These are phyloP conservation scores for Aleurites moluccanus DNA, from an alignment of 441 rosid genomes.

Conservation along the genomic window DNA sequence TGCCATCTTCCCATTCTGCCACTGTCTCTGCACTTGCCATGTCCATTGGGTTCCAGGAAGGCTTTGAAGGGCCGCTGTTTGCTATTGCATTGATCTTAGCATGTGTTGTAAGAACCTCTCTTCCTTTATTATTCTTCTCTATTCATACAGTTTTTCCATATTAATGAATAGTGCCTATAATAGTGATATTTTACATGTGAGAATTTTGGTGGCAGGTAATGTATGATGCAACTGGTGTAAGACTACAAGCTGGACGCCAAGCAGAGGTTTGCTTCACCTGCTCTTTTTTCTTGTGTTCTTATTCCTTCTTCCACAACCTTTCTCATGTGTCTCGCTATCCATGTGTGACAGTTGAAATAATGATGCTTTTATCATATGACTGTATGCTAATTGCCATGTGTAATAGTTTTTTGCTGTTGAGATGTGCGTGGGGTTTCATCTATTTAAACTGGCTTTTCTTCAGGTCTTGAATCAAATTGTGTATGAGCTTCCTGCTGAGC, in stretches of 20 bases:
- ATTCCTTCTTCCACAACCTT: conserved; percentile 2
- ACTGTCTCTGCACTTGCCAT: conserved; percentile 87
- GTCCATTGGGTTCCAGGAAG: conserved; percentile 81
- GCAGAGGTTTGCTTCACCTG: conserved; percentile 67
- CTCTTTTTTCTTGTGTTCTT: conserved; percentile 16
- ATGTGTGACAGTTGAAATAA: no score
- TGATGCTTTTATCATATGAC: conserved; percentile 8
- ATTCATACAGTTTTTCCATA: neutral
- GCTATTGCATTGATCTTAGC: conserved; percentile 87
- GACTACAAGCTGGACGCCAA: conserved; percentile 98
- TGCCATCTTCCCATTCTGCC: conserved; percentile 98
- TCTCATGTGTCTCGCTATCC: neutral
- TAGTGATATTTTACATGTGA: conserved; percentile 12
- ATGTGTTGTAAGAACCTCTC: conserved; percentile 61
- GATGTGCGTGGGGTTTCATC: conserved; percentile 11
- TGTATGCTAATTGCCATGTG: neutral
- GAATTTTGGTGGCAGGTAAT: conserved; percentile 62
- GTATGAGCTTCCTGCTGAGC: conserved; percentile 94
- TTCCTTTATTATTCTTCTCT: neutral
- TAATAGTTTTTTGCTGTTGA: neutral
- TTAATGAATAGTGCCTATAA: neutral
- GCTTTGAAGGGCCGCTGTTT: conserved; percentile 72
- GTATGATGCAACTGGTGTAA: conserved; percentile 98
- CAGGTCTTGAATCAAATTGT: conserved; percentile 97
- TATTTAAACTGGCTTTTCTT: conserved; percentile 15